Conservation (phyloP, 2,329 filamentous ascomycete species). For the Rhytidhysteron rufulum region DNA sequence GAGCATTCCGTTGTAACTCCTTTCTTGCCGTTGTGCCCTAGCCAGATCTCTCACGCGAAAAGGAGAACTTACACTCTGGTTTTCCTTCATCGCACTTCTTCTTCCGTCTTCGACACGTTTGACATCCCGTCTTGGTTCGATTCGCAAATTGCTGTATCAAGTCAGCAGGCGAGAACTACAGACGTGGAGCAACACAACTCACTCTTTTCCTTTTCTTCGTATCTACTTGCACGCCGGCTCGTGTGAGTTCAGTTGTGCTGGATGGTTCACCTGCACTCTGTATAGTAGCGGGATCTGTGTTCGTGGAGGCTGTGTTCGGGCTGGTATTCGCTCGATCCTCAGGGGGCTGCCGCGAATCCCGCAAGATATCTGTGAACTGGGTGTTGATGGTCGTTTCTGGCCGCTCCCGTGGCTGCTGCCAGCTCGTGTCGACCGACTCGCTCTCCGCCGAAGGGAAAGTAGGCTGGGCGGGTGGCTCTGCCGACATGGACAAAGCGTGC, state of each 20-base stretch:
- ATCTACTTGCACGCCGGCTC: conserved; percentile 44
- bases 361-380: conserved; percentile 20
- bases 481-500: conserved; percentile 12
- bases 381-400: conserved; percentile 17
- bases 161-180: conserved; percentile 9
- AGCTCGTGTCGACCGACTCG: conserved; percentile 22
- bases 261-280: conserved; percentile 13
- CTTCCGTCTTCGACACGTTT: conserved; percentile 87
- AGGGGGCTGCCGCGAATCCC: conserved; percentile 16
- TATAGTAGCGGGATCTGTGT: conserved; percentile 8
- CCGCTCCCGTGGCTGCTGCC: conserved; percentile 21
- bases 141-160: conserved; percentile 73
- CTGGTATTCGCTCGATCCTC: conserved; percentile 11
- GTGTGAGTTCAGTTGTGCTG: conserved; percentile 36
- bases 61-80: conserved; percentile 70
- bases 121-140: conserved; percentile 90
- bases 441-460: conserved; percentile 26
- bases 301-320: conserved; percentile 9
- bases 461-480: conserved; percentile 20
- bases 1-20: too few relatives aligned
- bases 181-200: conserved; percentile 33
- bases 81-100: conserved; percentile 98
- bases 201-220: conserved; percentile 41
- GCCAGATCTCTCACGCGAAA: too few relatives aligned
- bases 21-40: too few relatives aligned